Conservation (phyloP, 495 filamentous ascomycete genomes). For the Neurospora africana region DNA sequence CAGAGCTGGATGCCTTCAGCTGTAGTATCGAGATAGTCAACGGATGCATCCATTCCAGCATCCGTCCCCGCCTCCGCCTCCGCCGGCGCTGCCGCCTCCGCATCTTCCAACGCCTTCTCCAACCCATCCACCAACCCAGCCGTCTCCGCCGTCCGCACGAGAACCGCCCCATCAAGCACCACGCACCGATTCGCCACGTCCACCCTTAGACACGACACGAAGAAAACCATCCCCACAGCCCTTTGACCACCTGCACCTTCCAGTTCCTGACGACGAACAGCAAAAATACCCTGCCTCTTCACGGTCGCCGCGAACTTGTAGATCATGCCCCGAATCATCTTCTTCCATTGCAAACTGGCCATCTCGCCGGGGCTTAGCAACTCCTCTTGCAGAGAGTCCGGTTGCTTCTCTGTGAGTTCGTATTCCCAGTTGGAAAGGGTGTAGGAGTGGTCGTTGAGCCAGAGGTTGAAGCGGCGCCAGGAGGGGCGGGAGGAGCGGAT, state of each 20-base stretch:
- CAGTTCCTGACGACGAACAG: neutral
- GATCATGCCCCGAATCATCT: neutral
- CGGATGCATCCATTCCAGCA: neutral
- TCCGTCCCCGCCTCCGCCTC: neutral
- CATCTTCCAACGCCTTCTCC: neutral
- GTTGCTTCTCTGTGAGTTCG: neutral
- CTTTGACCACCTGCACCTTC: neutral
- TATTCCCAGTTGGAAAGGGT: neutral
- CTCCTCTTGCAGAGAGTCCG: neutral
- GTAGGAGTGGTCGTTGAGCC: neutral
- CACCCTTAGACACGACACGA: neutral
- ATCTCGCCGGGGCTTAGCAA: neutral
- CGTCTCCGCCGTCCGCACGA: neutral
- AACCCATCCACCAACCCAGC: neutral
- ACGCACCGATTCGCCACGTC: neutral
- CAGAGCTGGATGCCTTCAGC: conserved; percentile 21
- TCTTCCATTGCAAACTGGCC: neutral
- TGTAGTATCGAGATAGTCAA: neutral
- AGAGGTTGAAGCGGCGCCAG: neutral
- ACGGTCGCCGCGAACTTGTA: neutral
- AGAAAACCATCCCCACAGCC: neutral
- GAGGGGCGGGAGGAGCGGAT: neutral
- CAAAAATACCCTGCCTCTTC: neutral
- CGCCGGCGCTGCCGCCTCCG: neutral
- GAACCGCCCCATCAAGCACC: neutral